Evolutionary conservation across 2,329 filamentous ascomycete species (phyloP).

Genomic region (Beauveria sp.): DNA sequence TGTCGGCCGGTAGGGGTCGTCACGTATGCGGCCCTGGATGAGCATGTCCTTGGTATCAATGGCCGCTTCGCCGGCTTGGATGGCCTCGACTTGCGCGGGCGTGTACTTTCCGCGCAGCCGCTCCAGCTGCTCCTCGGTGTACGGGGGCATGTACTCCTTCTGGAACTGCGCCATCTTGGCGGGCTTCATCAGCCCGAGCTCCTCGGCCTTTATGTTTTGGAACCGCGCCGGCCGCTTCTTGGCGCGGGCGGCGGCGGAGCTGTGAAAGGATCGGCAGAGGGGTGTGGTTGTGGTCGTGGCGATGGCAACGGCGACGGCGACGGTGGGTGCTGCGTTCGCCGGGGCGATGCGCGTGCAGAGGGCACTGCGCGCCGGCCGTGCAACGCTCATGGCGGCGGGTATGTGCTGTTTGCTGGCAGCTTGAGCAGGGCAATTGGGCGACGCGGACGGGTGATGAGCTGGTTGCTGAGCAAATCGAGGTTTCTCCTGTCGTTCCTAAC

Average conservation of each 20-base stretch:
- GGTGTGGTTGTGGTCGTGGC: conserved; percentile 13
- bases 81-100: conserved; percentile 69
- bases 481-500: conserved; percentile 2
- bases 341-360: conserved; percentile 42
- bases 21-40: conserved; percentile 62
- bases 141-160: conserved; percentile 49
- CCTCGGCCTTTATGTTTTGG: conserved; percentile 42
- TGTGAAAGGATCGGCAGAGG: conserved; percentile 42
- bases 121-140: conserved; percentile 58
- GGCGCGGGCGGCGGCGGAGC: conserved; percentile 36
- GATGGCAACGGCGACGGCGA: conserved; percentile 8
- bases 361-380: conserved; percentile 47
- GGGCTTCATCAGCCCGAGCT: conserved; percentile 42
- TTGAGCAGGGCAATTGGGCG: not conserved
- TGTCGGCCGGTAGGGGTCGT: conserved; percentile 62
- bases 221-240: conserved; percentile 41
- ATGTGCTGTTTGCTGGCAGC: not conserved
- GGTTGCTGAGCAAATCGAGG: not conserved
- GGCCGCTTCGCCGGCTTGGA: conserved; percentile 71
- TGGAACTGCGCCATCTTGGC: conserved; percentile 35
- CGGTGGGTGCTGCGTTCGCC: conserved; percentile 17
- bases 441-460: not conserved
- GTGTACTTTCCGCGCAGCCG: conserved; percentile 63
- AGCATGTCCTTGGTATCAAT: conserved; percentile 69
- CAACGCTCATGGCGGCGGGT: conserved; percentile 42